Evolutionary conservation across 768 basidiomycete genomes (phyloP), one percentile per base, ranked within the genome.

Genomic region (Agrocybe praecox): DNA sequence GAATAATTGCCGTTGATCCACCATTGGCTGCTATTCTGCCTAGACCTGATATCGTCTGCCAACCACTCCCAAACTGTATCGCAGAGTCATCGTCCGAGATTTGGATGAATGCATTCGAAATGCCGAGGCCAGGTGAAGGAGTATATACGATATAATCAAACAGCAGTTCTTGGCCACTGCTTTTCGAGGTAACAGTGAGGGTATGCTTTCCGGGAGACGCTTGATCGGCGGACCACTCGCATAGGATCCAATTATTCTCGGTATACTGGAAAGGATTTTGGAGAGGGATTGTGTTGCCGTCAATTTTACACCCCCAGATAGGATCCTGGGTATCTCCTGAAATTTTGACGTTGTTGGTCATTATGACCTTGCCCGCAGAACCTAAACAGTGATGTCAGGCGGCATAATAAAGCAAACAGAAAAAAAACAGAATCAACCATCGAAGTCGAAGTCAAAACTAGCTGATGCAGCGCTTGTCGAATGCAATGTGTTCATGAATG

Each of bases 31-130:
- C 67, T 47, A 64, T 55, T 34, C 44, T 65, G 5, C 59, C 59
- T 8, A 59, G 40, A 33, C 19, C 45, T 15, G 55, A 57, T 12
- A 62, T 46, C 6, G n/a, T 32, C 19, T 32, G 17, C 69, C 70
- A 72, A 2, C 63, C 62, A 11, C 53, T 26, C 29, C 57, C 50
- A 40, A 64, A 69, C 6, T 55, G 29, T 9, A 72, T 52, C 12
- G 54, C 59, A 12, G 67, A 52, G 52, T 67, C 65, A 53, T 68
- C 64, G 10, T 46, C 36, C 40, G 65, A 56, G 6, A 71, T 55
- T 9, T 56, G 42, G 9, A 69, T 55, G n/a, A 55, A 61, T 1
- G 61, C 61, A 23, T 62, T 58, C 34, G 56, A 22, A n/a, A 64
- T 46, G 26, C 19, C 56, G 19, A 34, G 23, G 26, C 36, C 24